phyloP scores from a whole-genome alignment of 305 asterid species.

The Coffea humblotiana region DNA sequence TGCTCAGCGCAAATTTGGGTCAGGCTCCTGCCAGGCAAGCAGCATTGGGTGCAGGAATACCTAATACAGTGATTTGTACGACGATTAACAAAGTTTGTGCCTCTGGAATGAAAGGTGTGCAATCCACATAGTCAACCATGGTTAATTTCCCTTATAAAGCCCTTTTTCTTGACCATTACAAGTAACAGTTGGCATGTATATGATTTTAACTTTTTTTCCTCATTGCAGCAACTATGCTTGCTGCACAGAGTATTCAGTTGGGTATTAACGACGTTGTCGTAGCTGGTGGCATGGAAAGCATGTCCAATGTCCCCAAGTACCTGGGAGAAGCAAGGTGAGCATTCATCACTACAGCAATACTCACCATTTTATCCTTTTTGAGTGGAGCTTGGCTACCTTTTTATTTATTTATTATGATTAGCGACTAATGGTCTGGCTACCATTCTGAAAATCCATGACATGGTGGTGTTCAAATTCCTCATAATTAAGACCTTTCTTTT shows the following conservation, averaged over 20 bases:
- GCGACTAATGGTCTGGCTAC: neutral
- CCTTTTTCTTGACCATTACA: neutral
- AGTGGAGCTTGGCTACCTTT: neutral
- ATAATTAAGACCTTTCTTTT: too few relatives aligned
- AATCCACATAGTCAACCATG: neutral
- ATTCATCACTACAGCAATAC: neutral
- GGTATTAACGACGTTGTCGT: constrained; percentile 92
- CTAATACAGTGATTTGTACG: constrained; percentile 82
- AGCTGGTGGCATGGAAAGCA: constrained; percentile 99
- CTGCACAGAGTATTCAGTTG: constrained; percentile 90
- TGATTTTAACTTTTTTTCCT: constrained; percentile 21
- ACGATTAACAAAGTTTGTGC: constrained; percentile 98
- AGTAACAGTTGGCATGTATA: neutral
- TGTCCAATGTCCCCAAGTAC: constrained; percentile 98
- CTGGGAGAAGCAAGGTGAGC: constrained; percentile 90
- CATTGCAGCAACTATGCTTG: constrained; percentile 86
- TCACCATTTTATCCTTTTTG: neutral
- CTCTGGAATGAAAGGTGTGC: constrained; percentile 94
- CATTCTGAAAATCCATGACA: neutral
- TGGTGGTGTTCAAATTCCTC: neutral
- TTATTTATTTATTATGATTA: too few relatives aligned
- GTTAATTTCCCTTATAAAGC: neutral
- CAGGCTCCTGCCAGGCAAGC: constrained; percentile 99
- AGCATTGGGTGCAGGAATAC: constrained; percentile 93
- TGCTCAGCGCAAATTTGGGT: constrained; percentile 94